phyloP scores from a whole-genome alignment of 1,284 basidiomycete species.

The Ustilago nuda region DNA sequence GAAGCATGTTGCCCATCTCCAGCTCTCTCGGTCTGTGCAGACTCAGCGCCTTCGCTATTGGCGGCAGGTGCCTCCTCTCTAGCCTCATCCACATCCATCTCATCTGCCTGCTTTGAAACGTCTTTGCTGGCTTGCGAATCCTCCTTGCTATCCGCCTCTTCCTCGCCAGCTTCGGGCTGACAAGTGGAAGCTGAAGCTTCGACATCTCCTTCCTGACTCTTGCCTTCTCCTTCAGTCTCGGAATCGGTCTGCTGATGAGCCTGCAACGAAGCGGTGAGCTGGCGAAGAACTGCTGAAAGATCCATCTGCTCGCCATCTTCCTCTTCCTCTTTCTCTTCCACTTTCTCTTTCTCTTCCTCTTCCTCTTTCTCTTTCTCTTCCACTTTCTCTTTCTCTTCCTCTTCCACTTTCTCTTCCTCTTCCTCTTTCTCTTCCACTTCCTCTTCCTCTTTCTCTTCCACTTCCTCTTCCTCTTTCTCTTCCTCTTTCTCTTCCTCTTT shows the following conservation, averaged over 20 bases:
- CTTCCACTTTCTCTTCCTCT: conserved; percentile 16
- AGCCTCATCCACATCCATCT: conserved; percentile 29
- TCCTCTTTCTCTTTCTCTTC: conserved; percentile 14
- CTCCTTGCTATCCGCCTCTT: conserved; percentile 4
- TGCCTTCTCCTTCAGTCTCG: conserved; percentile 14
- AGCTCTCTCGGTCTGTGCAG: background rate
- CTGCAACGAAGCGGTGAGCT: conserved; percentile 59
- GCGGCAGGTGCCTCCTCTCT: conserved; percentile 6
- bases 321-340: conserved; percentile 11
- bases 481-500: conserved; percentile 16
- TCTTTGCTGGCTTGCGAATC: background rate
- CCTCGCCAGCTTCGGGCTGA: background rate
- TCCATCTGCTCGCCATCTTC: conserved; percentile 46
- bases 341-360: background rate
- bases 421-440: conserved; percentile 15
- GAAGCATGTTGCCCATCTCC: background rate
- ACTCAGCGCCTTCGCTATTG: conserved; percentile 1
- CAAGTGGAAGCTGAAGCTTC: background rate
- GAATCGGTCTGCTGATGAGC: conserved; percentile 26
- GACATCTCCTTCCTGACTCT: background rate
- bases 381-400: conserved; percentile 8
- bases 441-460: conserved; percentile 11
- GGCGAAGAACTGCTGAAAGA: conserved; percentile 48
- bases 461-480: background rate
- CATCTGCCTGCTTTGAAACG: background rate